These are phyloP conservation scores for Aschersonia sp. DNA, from an alignment of 2,329 filamentous ascomycete species.

Conservation along the genomic window DNA sequence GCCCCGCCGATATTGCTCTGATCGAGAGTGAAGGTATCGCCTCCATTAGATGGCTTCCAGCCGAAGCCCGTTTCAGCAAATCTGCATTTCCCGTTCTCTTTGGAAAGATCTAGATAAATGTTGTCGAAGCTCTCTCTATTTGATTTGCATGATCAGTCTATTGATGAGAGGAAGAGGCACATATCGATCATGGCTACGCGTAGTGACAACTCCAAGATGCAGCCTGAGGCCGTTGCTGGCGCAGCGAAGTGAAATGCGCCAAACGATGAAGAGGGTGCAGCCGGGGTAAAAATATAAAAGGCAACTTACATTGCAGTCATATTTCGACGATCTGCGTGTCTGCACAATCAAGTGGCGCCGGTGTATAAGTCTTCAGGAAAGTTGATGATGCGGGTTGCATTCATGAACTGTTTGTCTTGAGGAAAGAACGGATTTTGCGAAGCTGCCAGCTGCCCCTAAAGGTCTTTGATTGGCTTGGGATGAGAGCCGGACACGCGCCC, in stretches of 20 bases:
- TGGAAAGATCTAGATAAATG: conserved; percentile 92
- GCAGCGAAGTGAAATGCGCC: background rate
- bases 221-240: background rate
- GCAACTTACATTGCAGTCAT: conserved; percentile 24
- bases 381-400: background rate
- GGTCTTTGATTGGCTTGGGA: background rate
- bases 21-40: conserved; percentile 89
- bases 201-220: background rate
- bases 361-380: background rate
- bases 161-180: background rate
- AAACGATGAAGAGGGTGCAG: background rate
- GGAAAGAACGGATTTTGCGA: background rate
- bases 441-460: background rate
- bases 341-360: background rate
- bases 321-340: conserved; percentile 5
- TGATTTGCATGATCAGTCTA: background rate
- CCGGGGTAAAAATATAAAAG: background rate
- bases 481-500: too few species aligned
- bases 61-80: conserved; percentile 90
- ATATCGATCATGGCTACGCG: background rate
- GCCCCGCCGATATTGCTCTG: conserved; percentile 70
- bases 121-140: conserved; percentile 83
- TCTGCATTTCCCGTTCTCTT: conserved; percentile 81
- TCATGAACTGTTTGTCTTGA: background rate
- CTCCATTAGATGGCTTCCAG: conserved; percentile 80